A percentile compares a stretch with the other conserved stretches of the same genome.
These are phyloP conservation scores for Trypanosoma theileri DNA, from an alignment of 208 protist species.

Conservation along the genomic window DNA sequence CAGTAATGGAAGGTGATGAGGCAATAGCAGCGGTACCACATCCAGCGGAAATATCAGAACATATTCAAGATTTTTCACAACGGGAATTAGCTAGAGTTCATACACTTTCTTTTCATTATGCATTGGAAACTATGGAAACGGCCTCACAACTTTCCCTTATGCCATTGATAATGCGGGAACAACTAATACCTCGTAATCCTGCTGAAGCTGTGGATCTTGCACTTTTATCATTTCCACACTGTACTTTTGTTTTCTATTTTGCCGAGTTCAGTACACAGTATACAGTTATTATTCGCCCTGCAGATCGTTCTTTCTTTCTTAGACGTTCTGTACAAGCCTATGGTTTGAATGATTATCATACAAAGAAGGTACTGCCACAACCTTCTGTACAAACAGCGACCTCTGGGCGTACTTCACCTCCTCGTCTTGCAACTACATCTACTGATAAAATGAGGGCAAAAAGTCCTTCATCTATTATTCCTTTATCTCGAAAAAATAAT, in stretches of 20 bases:
- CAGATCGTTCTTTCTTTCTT: constrained; percentile 47
- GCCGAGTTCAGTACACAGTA: constrained; percentile 81
- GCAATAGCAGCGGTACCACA: neutral
- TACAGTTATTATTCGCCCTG: constrained; percentile 74
- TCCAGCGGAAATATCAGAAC: neutral
- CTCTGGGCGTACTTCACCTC: neutral
- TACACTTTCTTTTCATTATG: constrained; percentile 54
- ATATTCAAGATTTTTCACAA: neutral
- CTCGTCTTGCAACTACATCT: neutral
- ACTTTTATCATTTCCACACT: constrained; percentile 60
- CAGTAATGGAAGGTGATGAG: constrained; percentile 47
- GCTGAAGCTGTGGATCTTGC: constrained; percentile 82
- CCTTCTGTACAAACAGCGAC: constrained; percentile 3
- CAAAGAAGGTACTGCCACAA: constrained; percentile 20
- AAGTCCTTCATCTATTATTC: constrained; percentile 9
- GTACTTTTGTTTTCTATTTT: constrained; percentile 90
- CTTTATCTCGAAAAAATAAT: neutral
- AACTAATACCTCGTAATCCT: constrained; percentile 60
- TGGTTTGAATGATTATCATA: constrained; percentile 61
- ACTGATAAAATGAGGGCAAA: neutral
- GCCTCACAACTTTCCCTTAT: constrained; percentile 54
- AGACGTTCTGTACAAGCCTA: constrained; percentile 63
- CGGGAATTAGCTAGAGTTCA: constrained; percentile 37
- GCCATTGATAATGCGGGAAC: constrained; percentile 28
- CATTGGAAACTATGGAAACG: constrained; percentile 79